Conservation (phyloP, 2,329 filamentous ascomycete genomes). For the Cladosporium austrohemisphaericum region DNA sequence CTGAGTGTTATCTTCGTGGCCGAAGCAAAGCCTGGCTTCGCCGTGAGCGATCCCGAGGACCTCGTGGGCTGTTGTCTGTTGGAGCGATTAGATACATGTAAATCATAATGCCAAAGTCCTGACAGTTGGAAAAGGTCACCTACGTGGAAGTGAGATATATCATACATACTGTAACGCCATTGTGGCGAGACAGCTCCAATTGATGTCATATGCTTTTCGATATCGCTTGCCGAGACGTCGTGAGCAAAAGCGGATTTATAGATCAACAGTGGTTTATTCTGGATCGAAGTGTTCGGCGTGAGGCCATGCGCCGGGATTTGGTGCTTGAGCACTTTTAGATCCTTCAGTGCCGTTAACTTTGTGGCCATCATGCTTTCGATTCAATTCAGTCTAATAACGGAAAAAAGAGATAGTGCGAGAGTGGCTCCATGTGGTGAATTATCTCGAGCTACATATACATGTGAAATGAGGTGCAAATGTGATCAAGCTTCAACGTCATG, state of each 20-base stretch:
- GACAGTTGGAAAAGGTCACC: no score
- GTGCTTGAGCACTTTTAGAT: slow-evolving; percentile 56
- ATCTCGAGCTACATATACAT: no score
- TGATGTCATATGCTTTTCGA: slow-evolving; percentile 54
- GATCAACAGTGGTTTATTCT: slow-evolving; percentile 61
- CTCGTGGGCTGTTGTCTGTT: slow-evolving; percentile 55
- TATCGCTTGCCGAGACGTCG: slow-evolving; percentile 42
- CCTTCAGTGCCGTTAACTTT: slow-evolving; percentile 43
- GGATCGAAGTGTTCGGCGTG: slow-evolving; percentile 63
- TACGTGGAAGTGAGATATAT: slow-evolving; percentile 62
- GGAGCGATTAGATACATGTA: neutral
- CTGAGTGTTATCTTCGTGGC: slow-evolving; percentile 58
- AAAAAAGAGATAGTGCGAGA: no score
- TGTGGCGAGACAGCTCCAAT: slow-evolving; percentile 58
- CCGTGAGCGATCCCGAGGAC: slow-evolving; percentile 59
- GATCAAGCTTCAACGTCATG: no score
- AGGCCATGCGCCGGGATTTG: slow-evolving; percentile 55
- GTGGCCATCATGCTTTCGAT: no score
- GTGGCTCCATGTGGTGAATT: no score
- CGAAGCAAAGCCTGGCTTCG: slow-evolving; percentile 61
- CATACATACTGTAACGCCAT: slow-evolving; percentile 69
- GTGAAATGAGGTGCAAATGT: no score
- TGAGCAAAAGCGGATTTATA: slow-evolving; percentile 58
- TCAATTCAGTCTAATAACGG: no score
- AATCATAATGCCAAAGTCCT: no score